Base-by-base conservation (phyloP, 2,329 filamentous ascomycete species). In the Huntiella savannae region DNA sequence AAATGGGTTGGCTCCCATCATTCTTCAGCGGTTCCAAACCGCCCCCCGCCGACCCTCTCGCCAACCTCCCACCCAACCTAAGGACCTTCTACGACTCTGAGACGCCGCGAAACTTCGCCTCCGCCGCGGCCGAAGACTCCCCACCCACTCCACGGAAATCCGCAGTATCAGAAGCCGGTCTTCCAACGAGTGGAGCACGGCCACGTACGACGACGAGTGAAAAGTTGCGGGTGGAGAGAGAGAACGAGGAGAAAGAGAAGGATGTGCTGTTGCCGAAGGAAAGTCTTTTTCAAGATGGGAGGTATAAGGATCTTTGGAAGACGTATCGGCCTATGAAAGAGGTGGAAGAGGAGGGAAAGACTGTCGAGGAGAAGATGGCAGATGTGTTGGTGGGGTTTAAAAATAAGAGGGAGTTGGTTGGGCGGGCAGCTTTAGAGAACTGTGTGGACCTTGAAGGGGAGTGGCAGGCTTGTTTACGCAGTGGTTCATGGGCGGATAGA, bases 301-400 rank as follows among this genome's bases (percentile, higher is more conserved):
- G 73, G 39, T 77, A 77, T 62, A 85, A 87, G 47, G 74, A 96
- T 59, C 68, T 98, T 32, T 98, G 91, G 91, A 88, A 86, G 63
- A 84, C 74, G 49, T 98, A 98, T 68, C 73, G 73, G 49, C 79
- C 88, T 6, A 75, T 82, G 45, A 59, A 67, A 33, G 68, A 81
- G 48, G 64, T 92, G 50, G 79, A 88, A 56, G 69, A 73, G 42
- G 75, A 75, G 50, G 69, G 70, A 15, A 81, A 81, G 58, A 75
- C 73, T 35, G 82, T 91, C 54, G 77, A 85, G 56, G 86, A 94
- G 58, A 81, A 82, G 59, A 70, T 92, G 53, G 70, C 73, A 59
- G 77, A 84, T 58, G 77, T 96, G 47, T 67, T 95, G 44, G 80
- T 88, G 45, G 78, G 76, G 5, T 92, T 79, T 70, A 92, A 94